Evolutionary conservation across 345 rosid species (phyloP).

Genomic region (Geranium brycei): DNA sequence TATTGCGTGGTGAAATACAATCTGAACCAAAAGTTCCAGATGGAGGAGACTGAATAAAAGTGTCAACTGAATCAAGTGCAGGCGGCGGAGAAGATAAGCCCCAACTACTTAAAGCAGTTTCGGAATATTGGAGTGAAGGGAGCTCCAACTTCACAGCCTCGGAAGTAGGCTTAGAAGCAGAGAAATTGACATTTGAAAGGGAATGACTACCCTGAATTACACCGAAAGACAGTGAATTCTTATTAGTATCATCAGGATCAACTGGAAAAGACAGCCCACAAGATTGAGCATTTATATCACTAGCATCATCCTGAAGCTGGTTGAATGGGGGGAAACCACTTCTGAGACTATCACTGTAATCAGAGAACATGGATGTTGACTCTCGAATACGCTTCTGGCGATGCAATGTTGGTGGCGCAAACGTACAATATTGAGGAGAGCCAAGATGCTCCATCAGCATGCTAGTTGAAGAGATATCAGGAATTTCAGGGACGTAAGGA

Average conservation of each 20-base stretch:
- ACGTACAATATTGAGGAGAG: conserved; percentile 46
- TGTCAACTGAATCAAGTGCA: conserved; percentile 56
- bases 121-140: conserved; percentile 99
- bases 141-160: conserved; percentile 99
- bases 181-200: conserved; percentile 70
- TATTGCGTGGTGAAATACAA: conserved; percentile 54
- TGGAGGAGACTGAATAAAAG: conserved; percentile 76
- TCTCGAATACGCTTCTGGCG: conserved; percentile 53
- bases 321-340: conserved; percentile 38
- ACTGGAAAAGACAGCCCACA: conserved; percentile 36
- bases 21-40: conserved; percentile 35
- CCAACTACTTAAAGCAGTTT: conserved; percentile 68
- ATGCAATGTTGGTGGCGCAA: conserved; percentile 36
- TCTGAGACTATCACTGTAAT: conserved; percentile 31
- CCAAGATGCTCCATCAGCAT: conserved; percentile 52
- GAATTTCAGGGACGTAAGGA: conserved; percentile 36
- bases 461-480: conserved; percentile 31
- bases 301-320: conserved; percentile 30
- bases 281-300: conserved; percentile 32
- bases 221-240: conserved; percentile 34
- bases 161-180: conserved; percentile 65
- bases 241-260: conserved; percentile 40
- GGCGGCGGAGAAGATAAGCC: conserved; percentile 47
- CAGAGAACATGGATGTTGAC: conserved; percentile 32
- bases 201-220: conserved; percentile 61